Evolutionary conservation across 768 basidiomycete species (phyloP), one percentile per base, ranked within the genome.

Genomic region (Hygrocybe punicea): DNA sequence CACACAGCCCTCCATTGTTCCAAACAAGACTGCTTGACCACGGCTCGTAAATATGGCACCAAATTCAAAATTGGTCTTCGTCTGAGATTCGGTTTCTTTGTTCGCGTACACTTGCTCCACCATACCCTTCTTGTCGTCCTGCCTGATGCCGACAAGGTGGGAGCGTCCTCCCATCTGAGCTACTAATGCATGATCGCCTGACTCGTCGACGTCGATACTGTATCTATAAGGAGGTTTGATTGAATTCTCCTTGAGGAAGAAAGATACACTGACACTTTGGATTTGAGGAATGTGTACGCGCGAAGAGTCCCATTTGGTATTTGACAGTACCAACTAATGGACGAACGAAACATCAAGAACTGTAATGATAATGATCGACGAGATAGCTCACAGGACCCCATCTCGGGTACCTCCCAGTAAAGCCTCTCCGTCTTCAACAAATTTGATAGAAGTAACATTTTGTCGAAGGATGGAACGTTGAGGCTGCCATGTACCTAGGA

Each of bases 391-490:
- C 86, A 89, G 62, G 17, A 84, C 82, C 10, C 87, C 87, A 62
- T 89, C 86, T 53, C 77, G 78, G 25, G 87, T 87, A 2, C 86
- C 87, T 1, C 87, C 86, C 21, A 89, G 71, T 45, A 89, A 70
- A 48, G 82, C 84, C 36, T 76, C 75, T 0, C 87, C 87, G 33
- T 82, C 82, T 21, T 84, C 79, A 8, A 86, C 75, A 63, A 89
- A 87, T 61, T 75, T 77, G 57, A 89, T 77, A 3, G 81, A 77
- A 7, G 84, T 84, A 47, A 87, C 84, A 53, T 86, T 84, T 59
- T 81, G 82, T 52, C 85, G 78, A 54, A 80, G 61, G 55, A 89
- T 87, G 47, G 84, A 80, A 53, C 86, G 77, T 57, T 88, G 84
- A 1, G 77, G 69, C 58, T 81, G 78, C 87, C 86, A 88, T 23